phyloP scores from a whole-genome alignment of 306 rosid genomes.

The Prunus davidiana region DNA sequence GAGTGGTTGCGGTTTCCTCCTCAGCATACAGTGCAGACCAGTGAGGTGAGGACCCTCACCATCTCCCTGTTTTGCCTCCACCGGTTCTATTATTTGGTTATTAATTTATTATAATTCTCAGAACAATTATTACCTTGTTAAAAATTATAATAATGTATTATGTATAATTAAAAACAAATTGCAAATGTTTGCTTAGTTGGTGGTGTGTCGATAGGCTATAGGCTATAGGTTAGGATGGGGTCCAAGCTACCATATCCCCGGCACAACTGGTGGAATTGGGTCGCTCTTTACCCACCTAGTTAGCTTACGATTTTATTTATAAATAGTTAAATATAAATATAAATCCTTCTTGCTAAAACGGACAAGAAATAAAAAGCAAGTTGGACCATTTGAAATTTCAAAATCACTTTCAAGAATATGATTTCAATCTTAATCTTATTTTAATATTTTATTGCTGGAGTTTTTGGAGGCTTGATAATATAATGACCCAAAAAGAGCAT shows the following conservation, averaged over 20 bases:
- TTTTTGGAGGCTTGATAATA: no score
- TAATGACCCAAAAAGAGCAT: no score
- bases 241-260: constrained; percentile 10
- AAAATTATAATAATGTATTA: neutral
- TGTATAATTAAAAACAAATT: neutral
- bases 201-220: neutral
- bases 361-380: neutral
- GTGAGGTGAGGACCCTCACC: neutral
- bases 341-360: neutral
- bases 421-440: no score
- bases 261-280: constrained; percentile 5
- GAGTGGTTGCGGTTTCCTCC: neutral
- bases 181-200: neutral
- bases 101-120: neutral
- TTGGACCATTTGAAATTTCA: neutral
- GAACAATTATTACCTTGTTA: neutral
- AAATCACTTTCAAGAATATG: no score
- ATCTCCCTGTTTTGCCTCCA: neutral
- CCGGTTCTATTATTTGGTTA: neutral
- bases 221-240: constrained; percentile 19
- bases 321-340: no score
- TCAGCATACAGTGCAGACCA: neutral
- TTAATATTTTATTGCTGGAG: no score
- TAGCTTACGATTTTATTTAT: no score
- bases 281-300: neutral